Evolutionary conservation across 2,329 filamentous ascomycete genomes (phyloP).

Genomic region (Diaporthe capsici): DNA sequence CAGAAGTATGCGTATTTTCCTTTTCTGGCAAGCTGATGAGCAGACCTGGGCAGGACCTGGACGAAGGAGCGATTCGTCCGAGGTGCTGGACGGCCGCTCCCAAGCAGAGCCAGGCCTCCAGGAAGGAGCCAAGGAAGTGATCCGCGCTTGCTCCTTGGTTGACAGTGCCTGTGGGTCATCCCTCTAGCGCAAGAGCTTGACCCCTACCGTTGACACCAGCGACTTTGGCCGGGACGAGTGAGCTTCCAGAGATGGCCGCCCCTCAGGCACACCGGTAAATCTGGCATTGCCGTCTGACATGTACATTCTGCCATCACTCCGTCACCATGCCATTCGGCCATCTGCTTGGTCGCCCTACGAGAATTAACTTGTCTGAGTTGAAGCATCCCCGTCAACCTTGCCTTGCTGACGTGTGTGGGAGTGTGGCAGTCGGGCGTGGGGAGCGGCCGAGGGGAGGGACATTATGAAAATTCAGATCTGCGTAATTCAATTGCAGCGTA

Average conservation of each 20-base stretch:
- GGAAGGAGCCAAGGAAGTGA: conserved; percentile 17
- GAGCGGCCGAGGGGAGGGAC: background rate
- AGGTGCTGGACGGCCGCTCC: background rate
- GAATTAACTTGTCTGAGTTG: background rate
- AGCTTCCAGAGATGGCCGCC: conserved; percentile 29
- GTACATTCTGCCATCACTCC: background rate
- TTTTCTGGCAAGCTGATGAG: background rate
- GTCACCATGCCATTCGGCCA: background rate
- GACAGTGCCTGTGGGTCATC: conserved; percentile 33
- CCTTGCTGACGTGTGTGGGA: background rate
- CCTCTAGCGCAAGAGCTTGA: conserved; percentile 34
- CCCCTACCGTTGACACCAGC: conserved; percentile 32
- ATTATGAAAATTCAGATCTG: conserved; percentile 12
- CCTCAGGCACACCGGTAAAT: conserved; percentile 37
- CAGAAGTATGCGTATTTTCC: background rate
- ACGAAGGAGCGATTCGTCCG: conserved; percentile 6
- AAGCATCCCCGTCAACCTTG: background rate
- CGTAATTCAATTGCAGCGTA: background rate
- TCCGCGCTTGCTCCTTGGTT: conserved; percentile 24
- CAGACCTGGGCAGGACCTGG: background rate
- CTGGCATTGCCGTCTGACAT: conserved; percentile 37
- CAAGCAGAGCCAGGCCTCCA: background rate
- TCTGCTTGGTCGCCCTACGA: conserved; percentile 42
- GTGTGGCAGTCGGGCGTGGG: conserved; percentile 14
- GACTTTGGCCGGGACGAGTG: conserved; percentile 38